Percentiles rank a stretch among this genome's conserved stretches.
Evolutionary conservation across 352 stramenopile genomes (phyloP).

Genomic region (Globisporangium viniferum): DNA sequence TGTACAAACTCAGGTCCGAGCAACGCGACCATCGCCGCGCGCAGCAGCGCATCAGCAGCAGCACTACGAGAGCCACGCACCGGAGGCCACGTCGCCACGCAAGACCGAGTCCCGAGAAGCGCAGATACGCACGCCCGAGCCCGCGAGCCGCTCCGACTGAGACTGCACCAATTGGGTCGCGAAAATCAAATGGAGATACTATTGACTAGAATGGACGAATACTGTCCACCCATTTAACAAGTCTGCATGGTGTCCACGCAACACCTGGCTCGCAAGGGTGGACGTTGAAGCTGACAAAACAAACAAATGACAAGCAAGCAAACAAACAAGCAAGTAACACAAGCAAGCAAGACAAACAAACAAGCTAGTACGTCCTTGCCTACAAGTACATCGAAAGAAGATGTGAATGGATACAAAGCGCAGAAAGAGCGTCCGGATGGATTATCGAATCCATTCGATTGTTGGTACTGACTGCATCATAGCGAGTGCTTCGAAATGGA

Average conservation of each 20-base stretch:
- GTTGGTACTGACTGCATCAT: not conserved
- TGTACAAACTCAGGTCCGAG: conserved; percentile 12
- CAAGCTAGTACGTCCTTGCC: not conserved
- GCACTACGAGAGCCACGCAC: not conserved
- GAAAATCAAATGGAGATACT: not conserved
- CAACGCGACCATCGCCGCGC: conserved; percentile 20
- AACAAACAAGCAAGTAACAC: not conserved
- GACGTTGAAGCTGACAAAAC: not conserved
- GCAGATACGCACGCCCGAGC: conserved; percentile 15
- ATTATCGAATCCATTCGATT: not conserved
- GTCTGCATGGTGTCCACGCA: not conserved
- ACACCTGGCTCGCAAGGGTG: not conserved
- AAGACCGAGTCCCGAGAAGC: conserved; percentile 18
- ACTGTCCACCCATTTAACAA: not conserved
- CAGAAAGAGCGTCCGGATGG: not conserved
- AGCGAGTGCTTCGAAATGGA: conserved; percentile 4
- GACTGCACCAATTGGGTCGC: not conserved
- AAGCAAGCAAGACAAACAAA: not conserved
- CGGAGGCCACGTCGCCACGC: not conserved
- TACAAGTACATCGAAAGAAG: not conserved
- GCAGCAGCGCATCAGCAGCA: not conserved
- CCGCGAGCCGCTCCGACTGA: conserved; percentile 1
- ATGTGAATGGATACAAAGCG: not conserved
- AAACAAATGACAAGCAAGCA: not conserved
- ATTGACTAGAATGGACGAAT: not conserved